Percentiles rank a stretch among this genome's conserved stretches.
Conservation (phyloP, 139 green algal species). For the Gonium pectorale region DNA sequence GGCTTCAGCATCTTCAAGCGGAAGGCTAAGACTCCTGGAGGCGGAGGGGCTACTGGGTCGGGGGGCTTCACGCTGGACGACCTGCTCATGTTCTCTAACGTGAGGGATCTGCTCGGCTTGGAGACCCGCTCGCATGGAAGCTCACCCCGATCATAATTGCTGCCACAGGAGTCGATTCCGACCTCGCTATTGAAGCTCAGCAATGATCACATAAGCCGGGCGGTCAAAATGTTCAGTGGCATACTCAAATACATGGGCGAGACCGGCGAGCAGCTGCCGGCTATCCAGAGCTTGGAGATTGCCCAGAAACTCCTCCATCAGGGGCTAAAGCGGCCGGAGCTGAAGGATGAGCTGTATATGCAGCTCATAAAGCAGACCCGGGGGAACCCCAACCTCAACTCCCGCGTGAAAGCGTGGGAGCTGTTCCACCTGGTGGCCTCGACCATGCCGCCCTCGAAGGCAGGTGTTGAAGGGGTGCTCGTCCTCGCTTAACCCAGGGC, state of each 20-base stretch:
- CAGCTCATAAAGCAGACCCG: constrained; percentile 94
- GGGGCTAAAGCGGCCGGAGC: constrained; percentile 88
- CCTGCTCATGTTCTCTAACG: constrained; percentile 75
- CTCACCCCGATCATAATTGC: too few species aligned
- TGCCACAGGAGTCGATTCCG: constrained; percentile 86
- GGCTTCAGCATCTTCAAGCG: constrained; percentile 68
- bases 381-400: constrained; percentile 70
- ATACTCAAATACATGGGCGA: constrained; percentile 90
- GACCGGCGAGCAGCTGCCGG: constrained; percentile 54
- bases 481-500: too few species aligned
- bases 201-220: constrained; percentile 79
- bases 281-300: constrained; percentile 69
- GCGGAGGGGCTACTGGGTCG: constrained; percentile 39
- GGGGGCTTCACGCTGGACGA: constrained; percentile 72
- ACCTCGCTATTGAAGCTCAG: constrained; percentile 90
- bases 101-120: constrained; percentile 58
- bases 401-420: constrained; percentile 83
- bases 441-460: constrained; percentile 89
- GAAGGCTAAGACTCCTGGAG: constrained; percentile 44
- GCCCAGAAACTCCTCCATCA: constrained; percentile 94
- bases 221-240: constrained; percentile 93
- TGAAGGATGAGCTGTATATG: constrained; percentile 94
- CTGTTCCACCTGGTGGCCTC: constrained; percentile 89
- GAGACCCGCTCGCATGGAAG: too few species aligned
- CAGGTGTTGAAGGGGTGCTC: background rate